These are phyloP conservation scores for Teratosphaeria pseudoeucalypti DNA, from an alignment of 2,329 filamentous ascomycete species.

Conservation along the genomic window DNA sequence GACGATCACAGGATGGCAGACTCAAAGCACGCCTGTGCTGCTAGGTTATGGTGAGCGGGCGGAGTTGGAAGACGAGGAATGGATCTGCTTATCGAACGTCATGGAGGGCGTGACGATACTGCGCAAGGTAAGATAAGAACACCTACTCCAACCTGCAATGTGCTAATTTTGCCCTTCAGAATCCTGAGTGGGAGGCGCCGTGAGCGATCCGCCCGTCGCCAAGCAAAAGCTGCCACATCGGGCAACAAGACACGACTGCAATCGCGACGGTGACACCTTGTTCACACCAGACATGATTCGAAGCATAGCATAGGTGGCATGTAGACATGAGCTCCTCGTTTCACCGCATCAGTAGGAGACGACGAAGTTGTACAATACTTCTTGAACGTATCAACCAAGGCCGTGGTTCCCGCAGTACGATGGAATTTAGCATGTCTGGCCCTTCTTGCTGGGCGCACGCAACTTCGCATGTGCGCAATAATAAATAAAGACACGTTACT, in stretches of 20 bases:
- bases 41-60: conserved; percentile 91
- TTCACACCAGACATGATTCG: not conserved
- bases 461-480: not conserved
- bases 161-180: conserved; percentile 24
- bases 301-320: not conserved
- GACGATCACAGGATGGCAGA: conserved; percentile 99
- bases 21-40: conserved; percentile 95
- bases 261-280: not conserved
- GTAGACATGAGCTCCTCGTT: not conserved
- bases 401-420: not conserved
- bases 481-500: not conserved
- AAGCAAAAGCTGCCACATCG: not conserved
- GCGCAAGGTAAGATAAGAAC: conserved; percentile 72
- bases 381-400: not conserved
- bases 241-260: not conserved
- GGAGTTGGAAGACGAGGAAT: conserved; percentile 95
- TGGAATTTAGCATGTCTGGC: not conserved
- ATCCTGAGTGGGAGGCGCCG: conserved; percentile 23
- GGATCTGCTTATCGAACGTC: conserved; percentile 80
- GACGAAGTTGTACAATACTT: not conserved
- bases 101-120: conserved; percentile 93
- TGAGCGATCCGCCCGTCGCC: conserved; percentile 2
- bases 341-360: not conserved
- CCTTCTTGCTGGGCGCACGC: too few relatives aligned
- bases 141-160: conserved; percentile 94